Evolutionary conservation across 306 rosid genomes (phyloP).

Genomic region (Canavalia gladiata): DNA sequence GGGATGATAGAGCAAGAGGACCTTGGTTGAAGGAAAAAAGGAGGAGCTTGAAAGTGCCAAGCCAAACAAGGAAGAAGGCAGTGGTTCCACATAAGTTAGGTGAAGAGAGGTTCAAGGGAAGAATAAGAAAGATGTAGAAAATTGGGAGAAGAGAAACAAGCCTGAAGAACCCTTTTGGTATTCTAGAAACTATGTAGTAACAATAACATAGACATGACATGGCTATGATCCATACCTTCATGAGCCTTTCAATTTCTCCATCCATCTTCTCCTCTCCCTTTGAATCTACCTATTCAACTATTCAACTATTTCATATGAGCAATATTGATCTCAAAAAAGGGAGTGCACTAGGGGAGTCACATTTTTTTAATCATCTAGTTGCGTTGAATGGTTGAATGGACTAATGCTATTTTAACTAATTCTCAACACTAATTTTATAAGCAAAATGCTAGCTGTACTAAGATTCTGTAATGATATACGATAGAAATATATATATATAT

Average conservation of each 20-base stretch:
- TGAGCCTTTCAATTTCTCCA: conserved; percentile 48
- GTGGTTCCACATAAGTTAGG: conserved; percentile 51
- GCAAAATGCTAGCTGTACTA: no score
- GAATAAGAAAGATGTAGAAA: conserved; percentile 51
- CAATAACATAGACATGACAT: conserved; percentile 53
- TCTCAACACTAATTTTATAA: no score
- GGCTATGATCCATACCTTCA: conserved; percentile 55
- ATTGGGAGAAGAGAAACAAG: conserved; percentile 56
- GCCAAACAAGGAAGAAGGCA: conserved; percentile 64
- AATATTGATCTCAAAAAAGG: neutral
- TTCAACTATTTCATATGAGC: neutral
- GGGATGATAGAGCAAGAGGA: conserved; percentile 61
- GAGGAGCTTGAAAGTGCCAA: conserved; percentile 54
- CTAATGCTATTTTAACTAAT: no score
- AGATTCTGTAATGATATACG: no score
- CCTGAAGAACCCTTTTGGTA: conserved; percentile 49
- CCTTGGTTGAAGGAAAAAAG: conserved; percentile 61
- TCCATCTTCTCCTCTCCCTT: conserved; percentile 35
- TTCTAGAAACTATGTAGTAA: conserved; percentile 48
- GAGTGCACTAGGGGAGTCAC: no score
- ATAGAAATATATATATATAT: no score
- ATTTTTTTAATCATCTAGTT: no score
- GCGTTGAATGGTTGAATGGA: no score
- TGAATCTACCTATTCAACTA: neutral
- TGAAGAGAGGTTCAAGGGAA: conserved; percentile 51